Base-by-base conservation (phyloP, 345 rosid species). In the Geranium brycei region DNA sequence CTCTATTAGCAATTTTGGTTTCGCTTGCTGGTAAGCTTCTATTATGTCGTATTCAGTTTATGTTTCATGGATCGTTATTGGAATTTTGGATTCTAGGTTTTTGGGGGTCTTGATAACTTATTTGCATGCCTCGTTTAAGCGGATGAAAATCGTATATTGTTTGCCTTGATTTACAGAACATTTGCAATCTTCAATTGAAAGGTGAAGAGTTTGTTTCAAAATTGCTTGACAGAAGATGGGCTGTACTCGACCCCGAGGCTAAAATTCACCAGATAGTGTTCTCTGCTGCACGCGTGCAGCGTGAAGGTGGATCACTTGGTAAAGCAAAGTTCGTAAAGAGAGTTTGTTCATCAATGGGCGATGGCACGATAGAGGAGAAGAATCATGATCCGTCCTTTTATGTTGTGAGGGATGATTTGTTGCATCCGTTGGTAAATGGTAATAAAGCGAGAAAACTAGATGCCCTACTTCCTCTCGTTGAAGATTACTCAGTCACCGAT, bases 371-470 rank as follows among this genome's bases (percentile, higher is more conserved):
- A 0, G 65, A 59, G 61, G 60, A 65, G 30, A 70, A 58, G 18
- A 38, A 66, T 68, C 71, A 60, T 67, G 75, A 68, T 13, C 73
- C 77, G 1, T 82, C 78, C 62, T 92, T 87, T 68, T 92, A 84
- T 71, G 65, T 92, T 41, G 76, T 87, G 31, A 83, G 96, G 83
- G 98, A 87, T 71, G 98, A 87, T 80, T 82, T 92, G 71, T 73
- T 87, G 77, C 97, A 87, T 73, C 97, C 98, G 16, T 77, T 86
- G 69, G 81, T 89, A 15, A 89, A 87, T 74, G 96, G 96, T 71
- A 92, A 89, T 73, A 89, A 92, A 73, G 93, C 93, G 8, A 87
- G 98, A 72, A 92, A 92, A 77, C 76, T 89, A 57, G 98, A 92
- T 61, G 96, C 80, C 11, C 55, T 92, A 66, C 73, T 92, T 69